phyloP scores from a whole-genome alignment of 768 basidiomycete genomes.

The Multifurca ochricompacta region DNA sequence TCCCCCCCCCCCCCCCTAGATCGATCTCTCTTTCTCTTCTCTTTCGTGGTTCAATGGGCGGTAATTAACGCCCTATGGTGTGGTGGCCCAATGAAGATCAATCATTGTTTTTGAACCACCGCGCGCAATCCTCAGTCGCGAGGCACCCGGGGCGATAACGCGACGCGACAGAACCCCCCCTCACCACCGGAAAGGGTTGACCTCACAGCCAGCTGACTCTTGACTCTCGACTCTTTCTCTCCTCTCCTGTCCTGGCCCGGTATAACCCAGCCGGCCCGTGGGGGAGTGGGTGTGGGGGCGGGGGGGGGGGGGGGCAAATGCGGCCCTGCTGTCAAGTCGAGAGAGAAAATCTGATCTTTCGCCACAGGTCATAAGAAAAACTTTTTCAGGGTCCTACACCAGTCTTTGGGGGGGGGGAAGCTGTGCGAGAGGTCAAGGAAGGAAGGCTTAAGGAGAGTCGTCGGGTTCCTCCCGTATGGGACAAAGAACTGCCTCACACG shows the following conservation, averaged over 20 bases:
- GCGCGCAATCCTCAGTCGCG: background rate
- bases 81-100: background rate
- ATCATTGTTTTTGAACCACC: background rate
- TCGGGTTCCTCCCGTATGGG: background rate
- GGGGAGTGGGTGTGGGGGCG: too few species aligned
- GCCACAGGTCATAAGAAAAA: background rate
- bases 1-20: background rate
- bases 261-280: conserved; percentile 4
- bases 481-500: conserved; percentile 8
- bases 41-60: background rate
- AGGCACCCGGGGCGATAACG: conserved; percentile 15
- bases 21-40: too few species aligned
- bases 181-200: background rate
- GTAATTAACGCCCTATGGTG: conserved; percentile 7
- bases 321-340: too few species aligned
- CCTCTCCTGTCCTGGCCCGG: background rate
- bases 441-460: background rate
- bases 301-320: too few species aligned
- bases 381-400: conserved; percentile 7
- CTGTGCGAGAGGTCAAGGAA: background rate
- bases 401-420: conserved; percentile 3
- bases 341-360: conserved; percentile 13
- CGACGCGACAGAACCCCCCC: background rate
- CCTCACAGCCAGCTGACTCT: conserved; percentile 3
- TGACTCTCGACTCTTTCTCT: too few species aligned